Percentiles rank a stretch among this genome's conserved stretches.
phyloP scores from a whole-genome alignment of 441 rosid species.

The Viola pubescens region DNA sequence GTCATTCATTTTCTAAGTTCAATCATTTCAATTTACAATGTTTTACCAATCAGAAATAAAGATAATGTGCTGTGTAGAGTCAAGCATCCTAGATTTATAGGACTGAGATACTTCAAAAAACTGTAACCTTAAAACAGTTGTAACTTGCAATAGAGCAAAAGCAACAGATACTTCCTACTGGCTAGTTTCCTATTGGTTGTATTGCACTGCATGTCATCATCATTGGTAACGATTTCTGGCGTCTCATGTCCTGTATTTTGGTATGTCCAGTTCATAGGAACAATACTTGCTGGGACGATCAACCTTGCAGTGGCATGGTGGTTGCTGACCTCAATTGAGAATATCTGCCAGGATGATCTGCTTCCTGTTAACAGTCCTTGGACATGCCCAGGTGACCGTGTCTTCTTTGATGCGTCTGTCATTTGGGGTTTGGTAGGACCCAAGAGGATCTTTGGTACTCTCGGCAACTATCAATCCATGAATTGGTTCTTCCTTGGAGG shows the following conservation, averaged over 20 bases:
- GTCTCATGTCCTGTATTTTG: conserved; percentile 3
- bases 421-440: conserved; percentile 92
- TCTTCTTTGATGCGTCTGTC: conserved; percentile 80
- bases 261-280: conserved; percentile 54
- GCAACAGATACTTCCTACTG: too few relatives aligned
- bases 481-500: conserved; percentile 86
- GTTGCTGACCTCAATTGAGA: conserved; percentile 52
- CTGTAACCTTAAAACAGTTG: too few relatives aligned
- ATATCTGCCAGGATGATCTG: conserved; percentile 68
- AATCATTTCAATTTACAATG: too few relatives aligned
- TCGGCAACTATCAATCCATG: conserved; percentile 57
- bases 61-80: too few relatives aligned
- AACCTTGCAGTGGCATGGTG: conserved; percentile 79
- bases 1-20: too few relatives aligned
- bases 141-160: too few relatives aligned
- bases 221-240: too few relatives aligned
- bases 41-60: too few relatives aligned
- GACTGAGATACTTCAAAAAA: too few relatives aligned
- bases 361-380: conserved; percentile 72
- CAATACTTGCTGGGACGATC: conserved; percentile 73
- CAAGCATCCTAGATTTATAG: too few relatives aligned
- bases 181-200: too few relatives aligned
- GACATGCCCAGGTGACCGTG: conserved; percentile 77
- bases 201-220: too few relatives aligned
- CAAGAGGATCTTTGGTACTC: conserved; percentile 56